Evolutionary conservation across 2,329 filamentous ascomycete genomes (phyloP), one percentile per base, ranked within the genome.

Genomic region (Alternaria triticina): DNA sequence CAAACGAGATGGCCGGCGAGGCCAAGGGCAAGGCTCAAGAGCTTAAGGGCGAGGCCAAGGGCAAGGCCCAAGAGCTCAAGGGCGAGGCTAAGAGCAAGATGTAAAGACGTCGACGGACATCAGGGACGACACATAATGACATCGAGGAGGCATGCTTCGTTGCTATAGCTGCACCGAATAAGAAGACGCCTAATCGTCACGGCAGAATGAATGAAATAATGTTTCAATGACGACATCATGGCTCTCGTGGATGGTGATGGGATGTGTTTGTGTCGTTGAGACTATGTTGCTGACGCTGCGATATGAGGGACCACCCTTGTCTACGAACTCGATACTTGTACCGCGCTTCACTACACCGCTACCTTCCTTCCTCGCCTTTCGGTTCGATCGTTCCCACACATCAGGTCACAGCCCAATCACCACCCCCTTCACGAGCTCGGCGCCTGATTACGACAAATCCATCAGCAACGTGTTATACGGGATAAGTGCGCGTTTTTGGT

Each of bases 1-100:
- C 81, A 5, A 64, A 61, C 33, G 79, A 83, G 81, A 79, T 62
- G 64, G 80, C 79, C 13, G 68, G 74, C 43, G 75, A 83, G 68
- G 61, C 77, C 23, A 77, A 78, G 44, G 79, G 82, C 46, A 78
- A 86, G 72, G 84, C 83, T 30, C 80, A 86, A 50, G 80, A 83
- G 69, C 56, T 81, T 13, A 64, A 70, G 10, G 81, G 82, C 8
- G 70, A 82, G 71, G 82, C 82, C 1, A 78, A 81, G 74, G 81
- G 81, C 51, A 82, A 80, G 69, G 80, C 80, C n/a, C 65, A 74
- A 28, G 79, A 83, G 70, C 59, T 79, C 33, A 77, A 78, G 44
- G 79, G 82, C 49, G 77, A 86, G 72, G 85, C 83, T 25, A 81
- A 86, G 57, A 79, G 82, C 69, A 83, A 83, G 70, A 77, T 81